These are phyloP conservation scores for Acer campestre DNA, from an alignment of 345 rosid genomes.

Conservation along the genomic window DNA sequence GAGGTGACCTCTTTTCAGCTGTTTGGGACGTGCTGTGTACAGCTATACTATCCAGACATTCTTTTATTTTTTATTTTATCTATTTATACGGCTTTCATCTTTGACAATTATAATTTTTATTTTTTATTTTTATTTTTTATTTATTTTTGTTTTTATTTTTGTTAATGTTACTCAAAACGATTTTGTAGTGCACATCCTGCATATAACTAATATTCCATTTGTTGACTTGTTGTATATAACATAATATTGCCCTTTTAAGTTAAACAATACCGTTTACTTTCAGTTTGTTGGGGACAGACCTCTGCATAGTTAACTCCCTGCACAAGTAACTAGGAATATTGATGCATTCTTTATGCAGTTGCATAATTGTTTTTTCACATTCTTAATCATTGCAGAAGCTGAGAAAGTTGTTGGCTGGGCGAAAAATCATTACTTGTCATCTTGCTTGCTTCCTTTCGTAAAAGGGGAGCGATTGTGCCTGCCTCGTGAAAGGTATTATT, in stretches of 20 bases:
- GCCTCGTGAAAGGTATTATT: constrained; percentile 80
- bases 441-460: constrained; percentile 61
- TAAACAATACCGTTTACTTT: not conserved
- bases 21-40: not conserved
- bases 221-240: not conserved
- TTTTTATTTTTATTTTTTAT: too few relatives aligned
- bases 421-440: constrained; percentile 78
- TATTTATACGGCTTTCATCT: too few relatives aligned
- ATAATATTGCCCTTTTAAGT: not conserved
- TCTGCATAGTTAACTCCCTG: not conserved
- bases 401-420: constrained; percentile 98
- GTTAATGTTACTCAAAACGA: too few relatives aligned
- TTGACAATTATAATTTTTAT: too few relatives aligned
- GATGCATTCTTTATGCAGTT: constrained; percentile 6
- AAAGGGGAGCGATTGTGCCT: constrained; percentile 69
- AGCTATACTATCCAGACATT: too few relatives aligned
- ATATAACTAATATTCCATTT: not conserved
- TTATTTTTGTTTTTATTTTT: too few relatives aligned
- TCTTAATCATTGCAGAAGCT: constrained; percentile 59
- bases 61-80: too few relatives aligned
- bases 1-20: not conserved
- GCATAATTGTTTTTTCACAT: not conserved
- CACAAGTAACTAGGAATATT: not conserved
- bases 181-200: not conserved
- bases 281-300: not conserved